Evolutionary conservation across 352 stramenopile genomes (phyloP), one percentile per base, ranked within the genome.

Genomic region (Phytophthora pseudosyringae): DNA sequence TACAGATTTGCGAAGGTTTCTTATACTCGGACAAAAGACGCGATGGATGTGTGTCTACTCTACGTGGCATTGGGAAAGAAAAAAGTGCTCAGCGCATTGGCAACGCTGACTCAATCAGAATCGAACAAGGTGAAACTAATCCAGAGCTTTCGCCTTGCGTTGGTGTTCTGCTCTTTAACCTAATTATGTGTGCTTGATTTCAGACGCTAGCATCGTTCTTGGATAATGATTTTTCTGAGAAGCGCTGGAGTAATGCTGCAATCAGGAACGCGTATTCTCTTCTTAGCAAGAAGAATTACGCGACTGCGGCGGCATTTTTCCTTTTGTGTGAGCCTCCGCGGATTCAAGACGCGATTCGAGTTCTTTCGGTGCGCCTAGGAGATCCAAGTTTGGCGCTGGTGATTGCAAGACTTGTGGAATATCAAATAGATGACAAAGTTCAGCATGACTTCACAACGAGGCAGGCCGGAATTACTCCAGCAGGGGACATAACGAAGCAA

Each of bases 221-320:
- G 9, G 78, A 92, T 15, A 85, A 95, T 46, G 81, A 95, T 46
- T 95, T 95, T 48, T 78, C 74, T 16, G 80, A 93, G 53, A 88
- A 94, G 52, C 80, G 86, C 25, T 95, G 88, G 88, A 83, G 68
- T 35, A 81, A 82, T 54, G 93, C 96, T 29, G 96, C 94, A 11
- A 88, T 98, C 41, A 98, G 97, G 56, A 99, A 99, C 71, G 96
- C 94, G 6, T 99, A 97, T 71, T 98, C 94, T 43, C 71, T 99
- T 40, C 74, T 99, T 9, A 81, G 89, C 32, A 98, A 98, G 67
- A 93, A 97, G 31, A 89, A 94, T 43, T 98, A 98, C 68, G 75
- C 88, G 50, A 69, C 76, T 10, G 95, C 94, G 10, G 87, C 94
- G 9, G 85, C 91, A 5, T 98, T 98, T 63, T 99, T 99, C 73